Evolutionary conservation across 371 early-diverging fungal genomes (phyloP).

Genomic region (Dinochytrium kinnereticum): DNA sequence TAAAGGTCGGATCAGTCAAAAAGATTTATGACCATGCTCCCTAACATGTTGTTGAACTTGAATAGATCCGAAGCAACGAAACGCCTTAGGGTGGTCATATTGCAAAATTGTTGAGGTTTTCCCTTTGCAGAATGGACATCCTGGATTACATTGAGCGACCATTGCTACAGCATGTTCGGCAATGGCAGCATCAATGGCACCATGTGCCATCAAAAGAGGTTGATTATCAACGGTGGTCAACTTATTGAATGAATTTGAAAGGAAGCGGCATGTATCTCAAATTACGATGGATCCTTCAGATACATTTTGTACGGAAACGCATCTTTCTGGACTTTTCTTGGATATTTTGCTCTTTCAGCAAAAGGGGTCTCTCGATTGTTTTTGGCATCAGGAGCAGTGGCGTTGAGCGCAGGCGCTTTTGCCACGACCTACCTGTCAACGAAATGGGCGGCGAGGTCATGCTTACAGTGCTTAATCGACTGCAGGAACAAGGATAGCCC

Average conservation of each 20-base stretch:
- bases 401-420: constrained; percentile 10
- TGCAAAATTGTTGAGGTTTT: not conserved
- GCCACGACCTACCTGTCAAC: constrained; percentile 11
- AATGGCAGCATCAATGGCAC: not conserved
- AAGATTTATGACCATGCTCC: too few relatives aligned
- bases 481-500: not conserved
- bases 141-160: not conserved
- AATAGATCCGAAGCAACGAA: constrained; percentile 88
- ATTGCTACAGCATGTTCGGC: not conserved
- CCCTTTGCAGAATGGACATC: not conserved
- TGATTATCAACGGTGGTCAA: too few relatives aligned
- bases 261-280: not conserved
- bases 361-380: not conserved
- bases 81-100: constrained; percentile 72
- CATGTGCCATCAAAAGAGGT: not conserved
- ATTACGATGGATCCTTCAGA: not conserved
- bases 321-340: not conserved
- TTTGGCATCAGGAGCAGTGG: not conserved
- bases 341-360: not conserved
- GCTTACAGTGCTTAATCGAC: constrained; percentile 15
- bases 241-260: not conserved
- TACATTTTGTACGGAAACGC: constrained; percentile 4
- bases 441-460: not conserved
- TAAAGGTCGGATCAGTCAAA: constrained; percentile 36
- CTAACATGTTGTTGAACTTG: constrained; percentile 80